A percentile compares a stretch with the other conserved stretches of the same genome.
Conservation (phyloP, 2,329 filamentous ascomycete genomes). For the Fusarium bulbicola region DNA sequence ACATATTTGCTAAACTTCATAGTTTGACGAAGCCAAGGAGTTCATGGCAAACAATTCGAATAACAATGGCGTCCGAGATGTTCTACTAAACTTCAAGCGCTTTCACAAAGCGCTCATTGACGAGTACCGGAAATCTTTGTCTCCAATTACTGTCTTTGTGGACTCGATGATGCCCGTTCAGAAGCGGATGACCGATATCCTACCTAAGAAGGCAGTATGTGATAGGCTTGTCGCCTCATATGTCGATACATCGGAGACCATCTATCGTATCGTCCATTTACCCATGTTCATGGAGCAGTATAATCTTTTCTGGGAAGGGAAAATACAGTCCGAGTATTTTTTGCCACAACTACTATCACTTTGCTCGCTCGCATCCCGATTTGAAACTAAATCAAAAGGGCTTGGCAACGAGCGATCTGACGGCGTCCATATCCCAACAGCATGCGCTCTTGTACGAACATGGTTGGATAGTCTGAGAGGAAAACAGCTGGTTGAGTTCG, state of each 20-base stretch:
- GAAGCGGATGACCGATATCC: slow-evolving; percentile 66
- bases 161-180: slow-evolving; percentile 67
- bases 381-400: slow-evolving; percentile 60
- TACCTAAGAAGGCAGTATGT: slow-evolving; percentile 61
- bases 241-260: slow-evolving; percentile 59
- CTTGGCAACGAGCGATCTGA: slow-evolving; percentile 61
- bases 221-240: slow-evolving; percentile 61
- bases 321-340: slow-evolving; percentile 58
- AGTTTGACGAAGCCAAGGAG: slow-evolving; percentile 65
- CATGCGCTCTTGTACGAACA: slow-evolving; percentile 61
- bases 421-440: slow-evolving; percentile 66
- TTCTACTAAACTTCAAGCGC: slow-evolving; percentile 56
- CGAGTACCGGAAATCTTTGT: slow-evolving; percentile 56
- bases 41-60: slow-evolving; percentile 57
- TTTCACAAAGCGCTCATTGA: slow-evolving; percentile 60
- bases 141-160: slow-evolving; percentile 65
- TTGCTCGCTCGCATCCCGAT: slow-evolving; percentile 63
- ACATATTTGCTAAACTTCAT: slow-evolving; percentile 14
- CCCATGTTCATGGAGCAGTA: slow-evolving; percentile 62
- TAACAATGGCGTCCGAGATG: slow-evolving; percentile 52
- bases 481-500: slow-evolving; percentile 62
- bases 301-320: slow-evolving; percentile 61
- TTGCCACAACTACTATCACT: slow-evolving; percentile 63
- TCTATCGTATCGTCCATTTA: slow-evolving; percentile 63
- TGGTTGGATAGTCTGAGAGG: slow-evolving; percentile 63